A percentile compares a stretch with the other conserved stretches of the same genome.
These are phyloP conservation scores for Breviolum minutum DNA, from an alignment of 73 alveolate genomes.

Conservation along the genomic window DNA sequence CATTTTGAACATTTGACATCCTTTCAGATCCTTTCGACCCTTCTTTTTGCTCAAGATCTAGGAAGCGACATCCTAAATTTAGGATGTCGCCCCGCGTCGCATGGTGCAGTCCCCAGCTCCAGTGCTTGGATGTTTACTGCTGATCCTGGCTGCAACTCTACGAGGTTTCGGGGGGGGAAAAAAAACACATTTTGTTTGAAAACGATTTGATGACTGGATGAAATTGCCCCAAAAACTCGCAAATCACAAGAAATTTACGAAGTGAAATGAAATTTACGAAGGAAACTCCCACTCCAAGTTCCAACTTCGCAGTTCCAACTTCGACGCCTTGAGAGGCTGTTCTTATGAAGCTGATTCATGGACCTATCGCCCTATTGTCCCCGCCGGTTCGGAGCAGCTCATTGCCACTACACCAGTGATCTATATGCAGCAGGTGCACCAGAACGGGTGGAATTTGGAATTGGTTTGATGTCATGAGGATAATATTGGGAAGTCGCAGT, in stretches of 20 bases:
- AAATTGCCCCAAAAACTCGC: too few relatives aligned
- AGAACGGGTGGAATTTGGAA: background rate
- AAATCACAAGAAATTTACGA: background rate
- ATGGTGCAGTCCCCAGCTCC: conserved; percentile 24
- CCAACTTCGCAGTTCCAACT: background rate
- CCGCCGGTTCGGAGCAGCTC: background rate
- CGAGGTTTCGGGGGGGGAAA: background rate
- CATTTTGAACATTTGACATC: too few relatives aligned
- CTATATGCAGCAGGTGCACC: conserved; percentile 22
- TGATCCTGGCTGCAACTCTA: background rate
- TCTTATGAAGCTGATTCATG: background rate
- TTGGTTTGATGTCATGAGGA: too few relatives aligned
- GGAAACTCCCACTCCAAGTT: background rate
- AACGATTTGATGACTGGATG: too few relatives aligned
- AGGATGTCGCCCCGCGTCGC: conserved; percentile 44
- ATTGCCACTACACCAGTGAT: conserved; percentile 46
- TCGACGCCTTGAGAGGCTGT: conserved; percentile 3
- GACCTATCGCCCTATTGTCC: conserved; percentile 10
- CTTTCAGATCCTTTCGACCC: too few relatives aligned
- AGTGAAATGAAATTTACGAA: background rate
- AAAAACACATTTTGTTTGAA: too few relatives aligned
- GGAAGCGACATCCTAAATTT: background rate
- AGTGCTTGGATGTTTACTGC: background rate
- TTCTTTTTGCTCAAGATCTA: background rate
- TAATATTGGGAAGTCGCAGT: too few relatives aligned